Base-by-base conservation (phyloP, 352 stramenopile species). In the Phytopythium montanum region DNA sequence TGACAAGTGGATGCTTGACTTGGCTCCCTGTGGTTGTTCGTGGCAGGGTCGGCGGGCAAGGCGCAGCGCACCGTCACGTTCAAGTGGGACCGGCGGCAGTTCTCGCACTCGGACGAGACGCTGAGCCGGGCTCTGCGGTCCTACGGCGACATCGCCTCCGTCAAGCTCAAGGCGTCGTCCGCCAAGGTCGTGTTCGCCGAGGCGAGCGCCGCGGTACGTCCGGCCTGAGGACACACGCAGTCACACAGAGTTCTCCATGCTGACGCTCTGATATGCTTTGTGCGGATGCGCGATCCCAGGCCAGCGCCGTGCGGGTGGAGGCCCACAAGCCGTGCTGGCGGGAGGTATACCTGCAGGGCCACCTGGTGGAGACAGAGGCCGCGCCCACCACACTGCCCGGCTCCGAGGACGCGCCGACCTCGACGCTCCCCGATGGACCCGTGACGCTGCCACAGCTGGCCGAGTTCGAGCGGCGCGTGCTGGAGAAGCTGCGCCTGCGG, bases 31-130 rank as follows among this genome's bases (percentile, higher is more conserved):
- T n/a, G n/a, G n/a, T 31, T 39, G n/a, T 4, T 2, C 16, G 13
- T 54, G 36, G 28, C 46, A 61, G 42, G 54, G 8, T 51, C 59
- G 42, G 68, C 60, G 16, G 61, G 72, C 18, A 92, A 87, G 59
- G 80, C 83, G 12, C 71, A 90, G 53, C 79, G 85, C 13, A 91
- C 81, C 5, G 77, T 94, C n/a, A 87, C 73, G 5, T 65, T 94
- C 42, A 90, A 90, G 54, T 94, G 85, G 85, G 79, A 90, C 58
- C 75, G 75, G 48, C 79, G 72, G 28, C 69, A 79, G 54, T 66
- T 66, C 21, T 92, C 85, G 18, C 85, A 92, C 60, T 92, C 82
- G 25, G 82, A 92, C 50, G 79, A 92, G 26, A 90, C 82, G 29
- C 75, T 94, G 28, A 88, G 65, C 57, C 64, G 62, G 39, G 63